Conservation (phyloP, 345 rosid species). For the Pelargonium nanum region DNA sequence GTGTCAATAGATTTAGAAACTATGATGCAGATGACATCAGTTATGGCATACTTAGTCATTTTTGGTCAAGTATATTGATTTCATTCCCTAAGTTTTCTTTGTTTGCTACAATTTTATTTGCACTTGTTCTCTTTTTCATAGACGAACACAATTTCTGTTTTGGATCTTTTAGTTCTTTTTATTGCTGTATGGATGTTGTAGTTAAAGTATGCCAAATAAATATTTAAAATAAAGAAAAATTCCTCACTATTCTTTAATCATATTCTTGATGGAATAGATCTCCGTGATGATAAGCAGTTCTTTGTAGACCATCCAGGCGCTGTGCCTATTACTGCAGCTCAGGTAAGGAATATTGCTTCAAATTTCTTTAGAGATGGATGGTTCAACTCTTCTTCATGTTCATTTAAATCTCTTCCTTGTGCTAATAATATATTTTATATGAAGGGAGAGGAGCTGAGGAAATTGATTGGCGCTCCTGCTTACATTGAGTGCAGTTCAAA, state of each 20-base stretch:
- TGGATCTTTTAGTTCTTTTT: not conserved
- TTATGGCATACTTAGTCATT: no score
- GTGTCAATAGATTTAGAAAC: no score
- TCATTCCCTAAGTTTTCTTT: no score
- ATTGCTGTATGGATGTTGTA: not conserved
- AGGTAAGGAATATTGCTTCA: conserved; percentile 27
- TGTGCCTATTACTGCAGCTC: conserved; percentile 54
- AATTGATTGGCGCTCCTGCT: conserved; percentile 63
- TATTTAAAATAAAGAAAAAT: not conserved
- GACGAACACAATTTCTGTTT: not conserved
- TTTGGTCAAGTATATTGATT: no score
- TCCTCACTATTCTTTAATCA: conserved; percentile 7
- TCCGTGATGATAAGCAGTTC: conserved; percentile 88
- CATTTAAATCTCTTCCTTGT: not conserved
- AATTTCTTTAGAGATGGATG: not conserved
- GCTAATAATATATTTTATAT: not conserved
- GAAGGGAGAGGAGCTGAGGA: conserved; percentile 89
- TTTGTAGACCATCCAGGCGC: conserved; percentile 88
- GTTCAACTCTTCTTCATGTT: not conserved
- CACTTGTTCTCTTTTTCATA: no score
- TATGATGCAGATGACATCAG: no score
- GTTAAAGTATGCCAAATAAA: not conserved
- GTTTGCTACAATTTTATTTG: no score
- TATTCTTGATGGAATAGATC: conserved; percentile 43
- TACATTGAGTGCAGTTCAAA: conserved; percentile 94